Percentiles rank a stretch among this genome's conserved stretches.
Evolutionary conservation across 2,329 filamentous ascomycete genomes (phyloP).

Genomic region (Leptographium procerum): DNA sequence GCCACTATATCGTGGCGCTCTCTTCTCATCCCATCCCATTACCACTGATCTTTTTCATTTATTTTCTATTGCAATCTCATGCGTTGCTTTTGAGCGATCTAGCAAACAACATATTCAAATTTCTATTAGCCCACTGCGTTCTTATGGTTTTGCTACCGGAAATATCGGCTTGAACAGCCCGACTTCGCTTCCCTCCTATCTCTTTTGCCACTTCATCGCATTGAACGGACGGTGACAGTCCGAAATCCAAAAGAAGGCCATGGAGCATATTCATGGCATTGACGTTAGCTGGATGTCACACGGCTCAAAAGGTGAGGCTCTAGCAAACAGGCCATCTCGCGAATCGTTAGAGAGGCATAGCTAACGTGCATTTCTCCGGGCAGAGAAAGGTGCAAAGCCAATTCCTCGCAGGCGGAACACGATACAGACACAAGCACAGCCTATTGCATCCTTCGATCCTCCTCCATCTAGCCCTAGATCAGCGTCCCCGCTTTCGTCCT

Average conservation of each 20-base stretch:
- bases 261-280: conserved; percentile 73
- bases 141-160: neutral
- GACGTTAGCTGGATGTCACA: conserved; percentile 87
- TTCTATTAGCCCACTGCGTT: neutral
- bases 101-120: too few species aligned
- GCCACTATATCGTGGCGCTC: neutral
- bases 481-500: neutral
- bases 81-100: neutral
- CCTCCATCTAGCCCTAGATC: neutral
- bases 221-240: neutral
- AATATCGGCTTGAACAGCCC: neutral
- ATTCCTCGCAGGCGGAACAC: conserved; percentile 17
- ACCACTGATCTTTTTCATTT: neutral
- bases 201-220: neutral
- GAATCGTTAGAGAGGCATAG: neutral
- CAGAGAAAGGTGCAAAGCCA: conserved; percentile 18
- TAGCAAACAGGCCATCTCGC: conserved; percentile 16
- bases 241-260: conserved; percentile 23
- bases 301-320: conserved; percentile 64
- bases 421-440: conserved; percentile 12
- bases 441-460: neutral
- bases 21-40: neutral
- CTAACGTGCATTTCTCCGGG: neutral
- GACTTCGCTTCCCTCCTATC: neutral
- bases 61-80: neutral